A percentile compares a stretch with the other conserved stretches of the same genome.
Conservation (phyloP, 2,329 filamentous ascomycete species). For the Botryotinia calthae region DNA sequence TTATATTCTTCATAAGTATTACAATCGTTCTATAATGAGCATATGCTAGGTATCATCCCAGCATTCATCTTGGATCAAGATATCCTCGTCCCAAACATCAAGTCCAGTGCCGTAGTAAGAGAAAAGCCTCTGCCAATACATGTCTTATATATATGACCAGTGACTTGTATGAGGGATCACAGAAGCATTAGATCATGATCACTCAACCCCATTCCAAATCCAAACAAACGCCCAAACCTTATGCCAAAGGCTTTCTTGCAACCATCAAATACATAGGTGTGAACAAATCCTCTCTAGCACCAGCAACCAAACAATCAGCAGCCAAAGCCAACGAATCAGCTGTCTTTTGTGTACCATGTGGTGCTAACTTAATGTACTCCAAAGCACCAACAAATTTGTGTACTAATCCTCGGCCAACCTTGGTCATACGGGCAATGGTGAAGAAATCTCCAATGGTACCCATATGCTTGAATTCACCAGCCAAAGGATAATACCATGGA, state of each 20-base stretch:
- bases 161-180: neutral
- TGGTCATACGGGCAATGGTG: conserved; percentile 86
- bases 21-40: conserved; percentile 14
- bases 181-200: neutral
- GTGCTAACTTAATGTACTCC: conserved; percentile 73
- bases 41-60: conserved; percentile 1
- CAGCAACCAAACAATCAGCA: conserved; percentile 81
- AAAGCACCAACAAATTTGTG: conserved; percentile 75
- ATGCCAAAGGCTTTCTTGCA: conserved; percentile 68
- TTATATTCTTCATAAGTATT: conserved; percentile 18
- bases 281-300: conserved; percentile 83
- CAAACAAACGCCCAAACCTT: neutral
- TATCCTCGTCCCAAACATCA: conserved; percentile 1
- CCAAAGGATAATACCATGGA: conserved; percentile 93
- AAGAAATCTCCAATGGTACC: conserved; percentile 75
- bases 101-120: conserved; percentile 1
- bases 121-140: neutral
- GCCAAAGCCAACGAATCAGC: conserved; percentile 81
- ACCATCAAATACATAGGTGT: conserved; percentile 99
- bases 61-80: neutral
- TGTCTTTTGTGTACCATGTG: conserved; percentile 88
- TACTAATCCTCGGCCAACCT: conserved; percentile 69
- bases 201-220: neutral
- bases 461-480: conserved; percentile 81
- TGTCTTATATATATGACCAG: conserved; percentile 1